Conservation (phyloP, 768 basidiomycete species). For the Amanita fuliginea region DNA sequence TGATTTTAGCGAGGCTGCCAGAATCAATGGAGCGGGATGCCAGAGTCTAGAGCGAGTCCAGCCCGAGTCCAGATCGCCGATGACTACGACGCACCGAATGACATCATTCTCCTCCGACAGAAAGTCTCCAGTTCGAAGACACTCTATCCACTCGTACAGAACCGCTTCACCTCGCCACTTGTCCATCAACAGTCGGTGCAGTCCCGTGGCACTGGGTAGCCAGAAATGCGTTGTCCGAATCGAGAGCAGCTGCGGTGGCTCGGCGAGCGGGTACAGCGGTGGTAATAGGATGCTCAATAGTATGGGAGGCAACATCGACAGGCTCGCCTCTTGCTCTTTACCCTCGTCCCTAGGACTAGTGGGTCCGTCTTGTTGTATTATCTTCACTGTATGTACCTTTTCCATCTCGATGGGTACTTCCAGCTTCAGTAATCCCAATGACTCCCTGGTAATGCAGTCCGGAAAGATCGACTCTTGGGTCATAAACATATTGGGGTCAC, state of each 20-base stretch:
- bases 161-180: constrained; percentile 55
- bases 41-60: constrained; percentile 28
- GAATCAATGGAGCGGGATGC: constrained; percentile 44
- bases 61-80: background rate
- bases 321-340: constrained; percentile 5
- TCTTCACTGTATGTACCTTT: constrained; percentile 24
- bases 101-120: constrained; percentile 24
- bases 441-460: constrained; percentile 43
- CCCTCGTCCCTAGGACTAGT: constrained; percentile 2
- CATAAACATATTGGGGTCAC: background rate
- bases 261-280: constrained; percentile 39
- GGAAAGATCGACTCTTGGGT: constrained; percentile 62
- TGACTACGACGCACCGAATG: constrained; percentile 28
- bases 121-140: constrained; percentile 57
- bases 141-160: constrained; percentile 65
- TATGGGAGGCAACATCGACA: constrained; percentile 53
- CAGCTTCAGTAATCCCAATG: constrained; percentile 34
- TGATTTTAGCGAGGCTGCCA: constrained; percentile 35
- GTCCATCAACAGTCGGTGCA: constrained; percentile 31
- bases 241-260: constrained; percentile 43
- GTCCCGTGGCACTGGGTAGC: constrained; percentile 30
- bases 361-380: constrained; percentile 23
- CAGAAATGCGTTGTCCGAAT: constrained; percentile 49
- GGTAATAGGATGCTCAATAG: constrained; percentile 45
- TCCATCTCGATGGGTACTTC: constrained; percentile 59